Conservation (phyloP, 1,139 yeast species). For the Geotrichum restrictum region DNA sequence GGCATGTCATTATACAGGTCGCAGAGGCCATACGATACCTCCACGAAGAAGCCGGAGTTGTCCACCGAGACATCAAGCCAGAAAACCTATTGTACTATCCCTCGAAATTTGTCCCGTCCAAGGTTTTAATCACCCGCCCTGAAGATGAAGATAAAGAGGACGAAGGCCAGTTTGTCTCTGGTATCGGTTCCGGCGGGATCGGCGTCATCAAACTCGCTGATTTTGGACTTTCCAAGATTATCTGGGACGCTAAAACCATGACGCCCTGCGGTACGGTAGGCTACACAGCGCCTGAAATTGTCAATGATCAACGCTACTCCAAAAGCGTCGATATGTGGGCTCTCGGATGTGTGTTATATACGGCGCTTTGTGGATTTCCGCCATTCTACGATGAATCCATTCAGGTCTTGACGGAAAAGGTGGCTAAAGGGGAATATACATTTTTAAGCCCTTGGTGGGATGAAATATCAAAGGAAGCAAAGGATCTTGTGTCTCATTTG, state of each 20-base stretch:
- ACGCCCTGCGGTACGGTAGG: slow-evolving; percentile 92
- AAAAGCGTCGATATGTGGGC: slow-evolving; percentile 97
- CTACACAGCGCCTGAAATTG: slow-evolving; percentile 92
- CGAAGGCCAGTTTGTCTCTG: slow-evolving; percentile 76
- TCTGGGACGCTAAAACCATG: slow-evolving; percentile 63
- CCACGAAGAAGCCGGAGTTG: slow-evolving; percentile 79
- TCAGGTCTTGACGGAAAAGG: slow-evolving; percentile 71
- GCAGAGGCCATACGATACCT: slow-evolving; percentile 77
- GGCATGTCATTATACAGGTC: slow-evolving; percentile 81
- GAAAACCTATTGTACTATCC: slow-evolving; percentile 86
- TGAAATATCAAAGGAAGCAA: slow-evolving; percentile 76
- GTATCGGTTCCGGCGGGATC: slow-evolving; percentile 86
- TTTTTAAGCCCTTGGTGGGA: slow-evolving; percentile 97
- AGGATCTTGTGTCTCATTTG: slow-evolving; percentile 67
- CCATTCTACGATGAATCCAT: slow-evolving; percentile 91
- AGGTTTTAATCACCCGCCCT: slow-evolving; percentile 46
- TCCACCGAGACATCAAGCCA: slow-evolving; percentile 93
- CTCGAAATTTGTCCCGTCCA: slow-evolving; percentile 57
- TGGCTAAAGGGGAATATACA: slow-evolving; percentile 78
- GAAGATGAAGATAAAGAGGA: slow-evolving; percentile 74
- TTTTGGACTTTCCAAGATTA: slow-evolving; percentile 85
- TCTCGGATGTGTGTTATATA: slow-evolving; percentile 85
- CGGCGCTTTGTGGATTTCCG: slow-evolving; percentile 89
- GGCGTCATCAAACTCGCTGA: slow-evolving; percentile 86
- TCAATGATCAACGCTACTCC: slow-evolving; percentile 77